A percentile compares a stretch with the other conserved stretches of the same genome.
phyloP scores from a whole-genome alignment of 192 early-diverging fungal genomes.

The Entomortierella lignicola region DNA sequence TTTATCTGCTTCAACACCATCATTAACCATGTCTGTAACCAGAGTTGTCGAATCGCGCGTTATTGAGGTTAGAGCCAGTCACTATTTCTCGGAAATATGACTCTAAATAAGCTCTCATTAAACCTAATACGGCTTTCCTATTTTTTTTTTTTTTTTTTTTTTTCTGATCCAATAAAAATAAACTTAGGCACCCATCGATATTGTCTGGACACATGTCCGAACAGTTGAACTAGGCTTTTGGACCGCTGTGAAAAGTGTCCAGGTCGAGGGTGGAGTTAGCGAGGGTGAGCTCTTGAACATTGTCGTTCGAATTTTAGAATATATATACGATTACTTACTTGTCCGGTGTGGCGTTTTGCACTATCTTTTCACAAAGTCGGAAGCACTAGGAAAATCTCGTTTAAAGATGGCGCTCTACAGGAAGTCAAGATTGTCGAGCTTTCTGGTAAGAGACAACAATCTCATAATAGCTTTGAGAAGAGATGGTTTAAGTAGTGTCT shows the following conservation, averaged over 20 bases:
- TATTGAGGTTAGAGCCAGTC: conserved; percentile 11
- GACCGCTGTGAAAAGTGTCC: conserved; percentile 34
- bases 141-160: no score
- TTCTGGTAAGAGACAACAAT: conserved; percentile 41
- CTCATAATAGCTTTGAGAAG: not conserved
- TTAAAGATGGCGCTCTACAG: conserved; percentile 67
- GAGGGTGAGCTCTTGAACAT: conserved; percentile 9
- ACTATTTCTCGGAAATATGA: not conserved
- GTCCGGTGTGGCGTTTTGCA: not conserved
- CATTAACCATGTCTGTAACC: conserved; percentile 31
- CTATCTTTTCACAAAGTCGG: no score
- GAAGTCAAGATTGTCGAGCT: conserved; percentile 65
- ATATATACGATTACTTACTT: not conserved
- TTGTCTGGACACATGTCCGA: conserved; percentile 42
- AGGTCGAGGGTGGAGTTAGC: conserved; percentile 11
- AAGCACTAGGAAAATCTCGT: conserved; percentile 59
- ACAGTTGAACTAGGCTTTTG: conserved; percentile 32
- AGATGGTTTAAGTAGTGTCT: not conserved
- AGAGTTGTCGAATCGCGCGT: conserved; percentile 43
- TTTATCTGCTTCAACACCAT: not conserved
- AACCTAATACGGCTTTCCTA: no score
- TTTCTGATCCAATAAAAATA: no score
- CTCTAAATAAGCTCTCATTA: not conserved
- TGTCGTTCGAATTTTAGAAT: no score
- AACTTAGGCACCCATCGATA: conserved; percentile 33